Base-by-base conservation (phyloP, 768 basidiomycete genomes). In the Pleurotus tuoliensis region DNA sequence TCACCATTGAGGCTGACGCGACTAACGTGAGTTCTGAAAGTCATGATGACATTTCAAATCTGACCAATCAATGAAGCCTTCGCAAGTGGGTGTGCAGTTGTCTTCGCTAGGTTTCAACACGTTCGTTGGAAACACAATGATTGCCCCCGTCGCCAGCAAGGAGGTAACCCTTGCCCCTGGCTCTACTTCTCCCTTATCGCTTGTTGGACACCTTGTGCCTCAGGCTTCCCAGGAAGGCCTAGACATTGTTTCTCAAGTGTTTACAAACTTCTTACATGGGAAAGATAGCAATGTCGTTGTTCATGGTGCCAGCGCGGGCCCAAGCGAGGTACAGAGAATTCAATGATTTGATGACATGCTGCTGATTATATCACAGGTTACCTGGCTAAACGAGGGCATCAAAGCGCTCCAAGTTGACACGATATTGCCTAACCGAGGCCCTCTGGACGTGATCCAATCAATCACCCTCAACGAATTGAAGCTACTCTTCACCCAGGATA, bases 381-480 rank as follows among this genome's bases (percentile, higher is more conserved):
- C 81, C 3, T 90, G 88, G 88, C 71, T 90, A 20, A 87, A 88
- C 62, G 78, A 83, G 48, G 88, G 81, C 22, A 88, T 90, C 65
- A 81, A 85, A 68, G 73, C 74, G 25, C 79, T 90, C 13, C 70
- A 76, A 51, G 75, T 90, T 2, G 73, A 73, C 4, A 81, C 87
- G 0, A 72, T 80, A 22, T 73, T 90, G 34, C 88, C 86, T 3
- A 85, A 86, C 61, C 79, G 73, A 48, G 88, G 88, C 13, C 70
- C 75, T 12, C 75, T 84, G 56, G 67, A 82, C 18, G 71, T 90
- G 62, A 90, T 90, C 66, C 79, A 83, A 62, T 80, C 82, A 3
- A 84, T 90, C 59, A 64, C 65, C 47, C 73, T 90, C 40, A 81
- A 85, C 57, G 71, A 87, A 61, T 70, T 88, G 58, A 71, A 79